Percentiles rank a stretch among this genome's conserved stretches.
Evolutionary conservation across 768 basidiomycete genomes (phyloP).

Genomic region (Mycena vulgaris): DNA sequence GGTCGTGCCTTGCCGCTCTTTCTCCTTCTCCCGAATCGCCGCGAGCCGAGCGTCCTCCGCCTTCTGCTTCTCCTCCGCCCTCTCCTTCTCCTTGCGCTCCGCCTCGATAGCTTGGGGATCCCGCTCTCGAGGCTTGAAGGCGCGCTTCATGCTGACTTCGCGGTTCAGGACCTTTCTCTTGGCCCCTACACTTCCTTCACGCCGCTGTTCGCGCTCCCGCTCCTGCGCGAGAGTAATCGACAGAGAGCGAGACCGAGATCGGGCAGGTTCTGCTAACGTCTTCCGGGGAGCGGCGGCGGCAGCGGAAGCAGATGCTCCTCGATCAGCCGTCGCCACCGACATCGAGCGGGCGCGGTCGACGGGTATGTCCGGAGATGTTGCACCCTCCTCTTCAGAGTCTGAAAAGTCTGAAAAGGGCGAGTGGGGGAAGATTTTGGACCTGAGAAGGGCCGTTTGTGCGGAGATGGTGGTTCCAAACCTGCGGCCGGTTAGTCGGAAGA

Average conservation of each 20-base stretch:
- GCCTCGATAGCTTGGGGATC: slow-evolving; percentile 40
- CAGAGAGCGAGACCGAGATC: slow-evolving; percentile 71
- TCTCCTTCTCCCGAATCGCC: slow-evolving; percentile 41
- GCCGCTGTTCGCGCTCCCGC: slow-evolving; percentile 56
- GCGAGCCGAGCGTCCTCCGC: slow-evolving; percentile 44
- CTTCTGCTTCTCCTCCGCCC: slow-evolving; percentile 36
- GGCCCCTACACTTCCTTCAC: slow-evolving; percentile 49
- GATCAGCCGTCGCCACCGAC: slow-evolving; percentile 8
- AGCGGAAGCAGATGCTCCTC: slow-evolving; percentile 20
- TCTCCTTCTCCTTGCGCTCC: slow-evolving; percentile 39
- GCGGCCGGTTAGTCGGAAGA: not conserved
- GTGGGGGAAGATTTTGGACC: slow-evolving; percentile 75
- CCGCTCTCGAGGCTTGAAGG: slow-evolving; percentile 65
- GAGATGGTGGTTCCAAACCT: slow-evolving; percentile 74
- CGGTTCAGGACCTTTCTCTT: slow-evolving; percentile 74
- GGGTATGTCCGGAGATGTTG: slow-evolving; percentile 8
- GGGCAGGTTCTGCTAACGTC: slow-evolving; percentile 42
- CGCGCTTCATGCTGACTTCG: slow-evolving; percentile 85
- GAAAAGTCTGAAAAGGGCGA: slow-evolving; percentile 69
- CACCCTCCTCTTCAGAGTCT: slow-evolving; percentile 45
- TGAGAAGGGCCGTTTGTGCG: slow-evolving; percentile 69
- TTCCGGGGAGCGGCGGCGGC: slow-evolving; percentile 25
- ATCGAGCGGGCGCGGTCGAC: slow-evolving; percentile 24
- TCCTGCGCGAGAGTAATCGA: slow-evolving; percentile 78
- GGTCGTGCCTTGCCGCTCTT: slow-evolving; percentile 49